These are phyloP conservation scores for Sporothrix dimorphospora DNA, from an alignment of 2,329 filamentous ascomycete species.

Conservation along the genomic window DNA sequence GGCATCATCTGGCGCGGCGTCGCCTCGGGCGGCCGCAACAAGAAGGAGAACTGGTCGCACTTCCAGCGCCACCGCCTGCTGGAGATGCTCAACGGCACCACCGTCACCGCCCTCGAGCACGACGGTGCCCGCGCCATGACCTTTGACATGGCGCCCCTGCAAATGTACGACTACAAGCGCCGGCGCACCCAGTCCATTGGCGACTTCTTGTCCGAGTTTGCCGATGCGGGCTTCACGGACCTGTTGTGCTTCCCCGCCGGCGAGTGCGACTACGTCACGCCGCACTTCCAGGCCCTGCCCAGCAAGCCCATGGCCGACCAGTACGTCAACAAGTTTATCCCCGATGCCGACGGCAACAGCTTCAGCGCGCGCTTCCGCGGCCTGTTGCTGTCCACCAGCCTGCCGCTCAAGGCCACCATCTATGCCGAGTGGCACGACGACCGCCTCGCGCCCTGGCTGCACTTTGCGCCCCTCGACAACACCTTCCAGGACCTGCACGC, in stretches of 20 bases:
- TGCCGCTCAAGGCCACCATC: conserved; percentile 72
- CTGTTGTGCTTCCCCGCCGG: conserved; percentile 44
- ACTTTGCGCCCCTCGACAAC: conserved; percentile 74
- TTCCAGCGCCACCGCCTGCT: conserved; percentile 74
- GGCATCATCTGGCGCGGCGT: conserved; percentile 66
- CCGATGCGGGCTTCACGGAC: conserved; percentile 51
- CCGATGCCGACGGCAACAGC: conserved; percentile 72
- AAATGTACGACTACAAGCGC: conserved; percentile 49
- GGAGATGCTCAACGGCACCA: conserved; percentile 68
- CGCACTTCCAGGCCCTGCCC: conserved; percentile 42
- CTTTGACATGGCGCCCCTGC: conserved; percentile 51
- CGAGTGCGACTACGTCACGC: conserved; percentile 47
- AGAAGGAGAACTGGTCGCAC: conserved; percentile 63
- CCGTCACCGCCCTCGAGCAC: conserved; percentile 53
- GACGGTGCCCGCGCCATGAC: conserved; percentile 47
- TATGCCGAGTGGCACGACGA: conserved; percentile 77
- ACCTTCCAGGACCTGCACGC: conserved; percentile 68
- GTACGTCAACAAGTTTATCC: conserved; percentile 65
- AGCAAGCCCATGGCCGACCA: conserved; percentile 51
- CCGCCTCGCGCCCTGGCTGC: conserved; percentile 68
- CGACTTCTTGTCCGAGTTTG: conserved; percentile 46
- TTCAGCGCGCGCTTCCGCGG: conserved; percentile 65
- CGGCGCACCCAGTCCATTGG: conserved; percentile 44
- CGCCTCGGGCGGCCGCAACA: conserved; percentile 61
- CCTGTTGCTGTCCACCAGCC: conserved; percentile 65